Evolutionary conservation across 495 filamentous ascomycete species (phyloP).

Genomic region (Hypoxylon cercidicola): DNA sequence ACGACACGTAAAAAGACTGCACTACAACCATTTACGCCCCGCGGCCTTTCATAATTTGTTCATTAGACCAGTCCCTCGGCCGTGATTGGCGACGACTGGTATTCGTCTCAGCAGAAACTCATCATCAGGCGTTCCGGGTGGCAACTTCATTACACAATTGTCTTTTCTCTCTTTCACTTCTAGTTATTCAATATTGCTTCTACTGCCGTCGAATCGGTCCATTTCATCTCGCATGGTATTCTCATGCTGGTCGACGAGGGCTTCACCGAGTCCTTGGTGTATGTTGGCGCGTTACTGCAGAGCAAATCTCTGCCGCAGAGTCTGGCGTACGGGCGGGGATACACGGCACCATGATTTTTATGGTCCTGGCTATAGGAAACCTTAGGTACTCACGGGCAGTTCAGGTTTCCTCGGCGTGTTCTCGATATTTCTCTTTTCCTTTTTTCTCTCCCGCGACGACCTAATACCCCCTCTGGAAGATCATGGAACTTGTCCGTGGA

Average conservation of each 20-base stretch:
- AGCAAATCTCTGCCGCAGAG: conserved; percentile 19
- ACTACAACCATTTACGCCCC: conserved; percentile 45
- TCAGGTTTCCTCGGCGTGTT: conserved; percentile 28
- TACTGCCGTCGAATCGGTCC: conserved; percentile 24
- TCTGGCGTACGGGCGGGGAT: conserved; percentile 35
- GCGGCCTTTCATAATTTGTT: conserved; percentile 45
- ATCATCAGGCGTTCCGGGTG: conserved; percentile 43
- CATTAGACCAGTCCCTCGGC: conserved; percentile 17
- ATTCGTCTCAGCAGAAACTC: conserved; percentile 23
- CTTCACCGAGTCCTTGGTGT: conserved; percentile 29
- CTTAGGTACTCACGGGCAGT: conserved; percentile 23
- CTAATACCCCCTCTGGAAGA: conserved; percentile 26
- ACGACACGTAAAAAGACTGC: conserved; percentile 51
- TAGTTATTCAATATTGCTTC: conserved; percentile 34
- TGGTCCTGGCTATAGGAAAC: conserved; percentile 16
- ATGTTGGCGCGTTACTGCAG: conserved; percentile 35
- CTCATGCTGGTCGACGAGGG: conserved; percentile 26
- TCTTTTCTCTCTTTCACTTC: conserved; percentile 14
- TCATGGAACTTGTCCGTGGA: conserved; percentile 26
- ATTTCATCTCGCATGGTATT: conserved; percentile 13
- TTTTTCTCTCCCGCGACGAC: conserved; percentile 15
- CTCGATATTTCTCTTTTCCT: conserved; percentile 10
- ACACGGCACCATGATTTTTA: conserved; percentile 29
- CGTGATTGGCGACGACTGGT: conserved; percentile 16
- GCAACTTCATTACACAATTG: conserved; percentile 19